phyloP scores from a whole-genome alignment of 257 asterid species.

The Echites panduratus region DNA sequence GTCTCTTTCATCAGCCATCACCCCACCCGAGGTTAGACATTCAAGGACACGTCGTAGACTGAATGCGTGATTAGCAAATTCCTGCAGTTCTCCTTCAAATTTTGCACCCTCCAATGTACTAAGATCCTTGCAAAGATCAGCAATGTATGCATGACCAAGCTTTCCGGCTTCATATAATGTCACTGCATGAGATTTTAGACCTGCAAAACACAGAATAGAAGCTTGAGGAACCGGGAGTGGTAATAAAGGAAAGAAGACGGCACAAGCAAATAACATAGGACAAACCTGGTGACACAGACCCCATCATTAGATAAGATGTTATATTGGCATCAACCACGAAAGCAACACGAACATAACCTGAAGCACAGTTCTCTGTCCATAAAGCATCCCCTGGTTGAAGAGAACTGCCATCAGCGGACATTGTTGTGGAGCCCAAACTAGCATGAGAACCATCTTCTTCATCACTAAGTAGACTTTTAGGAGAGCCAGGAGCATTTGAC shows the following conservation, averaged over 20 bases:
- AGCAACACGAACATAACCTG: constrained; percentile 91
- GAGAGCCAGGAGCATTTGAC: constrained; percentile 57
- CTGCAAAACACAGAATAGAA: constrained; percentile 34
- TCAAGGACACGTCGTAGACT: constrained; percentile 91
- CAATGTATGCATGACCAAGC: constrained; percentile 81
- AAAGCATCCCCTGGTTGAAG: constrained; percentile 61
- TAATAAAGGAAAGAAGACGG: constrained; percentile 3
- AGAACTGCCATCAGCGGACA: constrained; percentile 52
- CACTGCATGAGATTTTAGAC: constrained; percentile 96
- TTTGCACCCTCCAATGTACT: constrained; percentile 84
- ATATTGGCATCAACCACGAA: constrained; percentile 98
- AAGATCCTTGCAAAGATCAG: constrained; percentile 92
- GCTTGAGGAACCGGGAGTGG: background rate
- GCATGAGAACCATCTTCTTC: constrained; percentile 68
- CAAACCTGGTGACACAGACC: constrained; percentile 99
- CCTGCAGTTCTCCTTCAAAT: constrained; percentile 98
- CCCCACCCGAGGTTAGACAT: constrained; percentile 91
- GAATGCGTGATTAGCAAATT: constrained; percentile 98
- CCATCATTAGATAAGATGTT: constrained; percentile 99
- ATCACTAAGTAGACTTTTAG: constrained; percentile 63
- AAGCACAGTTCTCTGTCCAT: constrained; percentile 63
- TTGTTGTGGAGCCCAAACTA: constrained; percentile 41
- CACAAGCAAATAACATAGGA: constrained; percentile 15
- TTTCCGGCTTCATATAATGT: constrained; percentile 98
- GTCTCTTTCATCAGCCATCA: constrained; percentile 43